Evolutionary conservation across 768 basidiomycete species (phyloP).

Genomic region (Tylopilus subfusipes): DNA sequence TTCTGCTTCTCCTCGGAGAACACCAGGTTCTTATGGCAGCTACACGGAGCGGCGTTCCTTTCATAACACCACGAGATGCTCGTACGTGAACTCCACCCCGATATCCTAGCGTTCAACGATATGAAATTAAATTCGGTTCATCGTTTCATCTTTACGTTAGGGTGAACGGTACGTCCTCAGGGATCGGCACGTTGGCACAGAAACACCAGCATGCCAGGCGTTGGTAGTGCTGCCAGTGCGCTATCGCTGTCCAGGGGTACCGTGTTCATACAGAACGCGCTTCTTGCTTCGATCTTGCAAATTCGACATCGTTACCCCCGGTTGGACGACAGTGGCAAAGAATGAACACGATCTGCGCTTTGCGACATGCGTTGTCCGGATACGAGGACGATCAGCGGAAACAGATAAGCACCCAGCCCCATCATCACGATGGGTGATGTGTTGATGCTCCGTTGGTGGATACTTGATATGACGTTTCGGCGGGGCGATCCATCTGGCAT

Average conservation of each 20-base stretch:
- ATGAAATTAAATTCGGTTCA: constrained; percentile 1
- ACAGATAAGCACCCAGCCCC: not conserved
- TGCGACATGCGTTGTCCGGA: not conserved
- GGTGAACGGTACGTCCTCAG: not conserved
- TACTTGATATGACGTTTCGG: not conserved
- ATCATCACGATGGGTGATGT: not conserved
- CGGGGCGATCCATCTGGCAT: not conserved
- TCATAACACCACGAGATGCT: not conserved
- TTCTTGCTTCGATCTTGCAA: not conserved
- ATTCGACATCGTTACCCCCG: not conserved
- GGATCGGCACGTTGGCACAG: not conserved
- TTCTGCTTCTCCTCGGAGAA: not conserved
- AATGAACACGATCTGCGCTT: not conserved
- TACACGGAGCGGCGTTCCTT: not conserved
- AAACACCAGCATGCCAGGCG: too few relatives aligned
- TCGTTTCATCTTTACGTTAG: not conserved
- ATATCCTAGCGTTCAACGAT: not conserved
- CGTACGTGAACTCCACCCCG: not conserved
- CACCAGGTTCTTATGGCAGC: not conserved
- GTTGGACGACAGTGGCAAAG: not conserved
- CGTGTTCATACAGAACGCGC: not conserved
- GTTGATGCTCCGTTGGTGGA: not conserved
- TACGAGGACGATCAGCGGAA: not conserved
- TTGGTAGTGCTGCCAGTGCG: not conserved
- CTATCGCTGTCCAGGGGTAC: not conserved